Conservation (phyloP, 495 filamentous ascomycete species). For the Trichodelitschia bisporula region DNA sequence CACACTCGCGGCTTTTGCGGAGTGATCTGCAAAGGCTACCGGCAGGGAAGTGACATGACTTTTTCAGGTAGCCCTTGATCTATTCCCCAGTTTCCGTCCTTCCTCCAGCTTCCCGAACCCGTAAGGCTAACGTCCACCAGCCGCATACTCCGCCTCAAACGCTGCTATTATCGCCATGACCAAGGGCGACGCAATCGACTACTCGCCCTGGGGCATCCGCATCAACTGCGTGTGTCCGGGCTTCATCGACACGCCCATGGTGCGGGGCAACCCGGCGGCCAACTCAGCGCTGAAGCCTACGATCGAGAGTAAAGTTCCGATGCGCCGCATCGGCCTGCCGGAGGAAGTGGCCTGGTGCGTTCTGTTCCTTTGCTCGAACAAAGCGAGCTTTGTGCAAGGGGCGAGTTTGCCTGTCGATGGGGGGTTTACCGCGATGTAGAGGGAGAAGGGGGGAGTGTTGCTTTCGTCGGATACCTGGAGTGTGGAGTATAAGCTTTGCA, state of each 20-base stretch:
- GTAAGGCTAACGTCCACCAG: too few relatives aligned
- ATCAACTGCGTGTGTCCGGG: constrained; percentile 31
- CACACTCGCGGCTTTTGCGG: too few relatives aligned
- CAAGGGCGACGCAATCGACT: constrained; percentile 24
- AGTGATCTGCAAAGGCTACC: too few relatives aligned
- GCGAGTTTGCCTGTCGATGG: constrained; percentile 28
- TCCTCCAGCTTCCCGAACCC: too few relatives aligned
- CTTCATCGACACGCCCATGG: constrained; percentile 25
- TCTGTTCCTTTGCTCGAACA: constrained; percentile 22
- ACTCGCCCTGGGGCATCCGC: constrained; percentile 22
- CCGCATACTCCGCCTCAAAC: constrained; percentile 14
- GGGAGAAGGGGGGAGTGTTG: too few relatives aligned
- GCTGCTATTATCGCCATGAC: constrained; percentile 16
- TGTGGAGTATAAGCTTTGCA: too few relatives aligned
- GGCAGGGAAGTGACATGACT: too few relatives aligned
- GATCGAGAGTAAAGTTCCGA: constrained; percentile 23
- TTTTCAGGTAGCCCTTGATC: too few relatives aligned
- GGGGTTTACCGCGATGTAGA: constrained; percentile 25
- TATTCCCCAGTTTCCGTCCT: too few relatives aligned
- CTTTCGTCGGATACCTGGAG: too few relatives aligned
- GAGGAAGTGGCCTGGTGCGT: constrained; percentile 26
- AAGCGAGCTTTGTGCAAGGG: constrained; percentile 26
- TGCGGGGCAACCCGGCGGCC: constrained; percentile 8
- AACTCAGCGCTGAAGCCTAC: constrained; percentile 18
- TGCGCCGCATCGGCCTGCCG: constrained; percentile 24